Base-by-base conservation (phyloP, 2,329 filamentous ascomycete species). In the Endocalyx cinctus region DNA sequence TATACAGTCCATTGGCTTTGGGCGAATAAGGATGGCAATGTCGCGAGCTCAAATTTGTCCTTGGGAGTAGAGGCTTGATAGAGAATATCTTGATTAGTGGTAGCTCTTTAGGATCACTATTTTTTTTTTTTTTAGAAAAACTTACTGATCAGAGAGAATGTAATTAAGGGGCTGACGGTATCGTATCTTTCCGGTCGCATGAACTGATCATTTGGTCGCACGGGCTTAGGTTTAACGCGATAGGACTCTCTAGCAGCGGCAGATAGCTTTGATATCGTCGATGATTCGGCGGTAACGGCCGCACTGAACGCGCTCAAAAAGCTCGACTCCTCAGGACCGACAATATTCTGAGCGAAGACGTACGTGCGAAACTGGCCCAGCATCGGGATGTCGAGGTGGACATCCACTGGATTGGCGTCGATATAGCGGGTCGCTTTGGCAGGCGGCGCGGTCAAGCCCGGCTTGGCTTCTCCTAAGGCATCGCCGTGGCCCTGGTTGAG, bases 291-390 rank as follows among this genome's bases (percentile, higher is more conserved):
- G 2, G 68, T 65, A 31, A 84, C 66, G 8, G 70, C 62, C 17
- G 67, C 60, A 45, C 74, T 82, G 25, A 87, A 68, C 0, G 64
- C 67, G 6, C 72, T 63, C 16, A 87, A 63, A 57, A 85, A 85
- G 1, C 33, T 23, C 34, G 30, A 23, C 27, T 39, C 63, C 60
- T 34, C 63, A 63, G 4, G 71, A 69, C 19, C 67, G 56, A 34
- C 69, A 64, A 86, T 66, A 47, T 85, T 70, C 50, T 74, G 77
- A 40, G 78, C 73, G 39, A 89, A 72, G 39, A 88, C 70, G 55
- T 84, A 87, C 28, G 87, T 73, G 30, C 82, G 74, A 64, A 88
- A 89, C 51, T 89, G 84, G 17, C 84, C 80, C 5, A 88, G 65
- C 58, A 87, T 74, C 2, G 84, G 84, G 27, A 88, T 84, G 50